Evolutionary conservation across 441 rosid species (phyloP), one percentile per base, ranked within the genome.

Genomic region (Capsella rubella): DNA sequence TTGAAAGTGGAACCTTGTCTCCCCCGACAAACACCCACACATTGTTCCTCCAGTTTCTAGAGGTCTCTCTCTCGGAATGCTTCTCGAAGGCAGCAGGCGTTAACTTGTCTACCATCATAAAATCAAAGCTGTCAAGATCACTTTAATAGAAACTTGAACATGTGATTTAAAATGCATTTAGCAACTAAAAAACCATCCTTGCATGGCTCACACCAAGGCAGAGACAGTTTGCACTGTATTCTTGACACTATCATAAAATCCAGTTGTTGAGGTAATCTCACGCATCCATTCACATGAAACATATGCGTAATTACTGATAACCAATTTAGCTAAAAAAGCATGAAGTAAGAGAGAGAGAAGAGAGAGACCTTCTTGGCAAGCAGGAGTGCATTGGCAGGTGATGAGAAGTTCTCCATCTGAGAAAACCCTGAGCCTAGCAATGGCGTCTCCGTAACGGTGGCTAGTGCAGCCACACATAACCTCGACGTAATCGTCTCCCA

Each of bases 401-500:
- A 95, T 87, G 62, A 82, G 93, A 72, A 95, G 97, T 43, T 90
- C 93, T 75, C 99, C 98, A 63, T 84, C 88, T 53, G 83, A 71
- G 83, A 87, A 89, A 91, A 95, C 97, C 94, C 88, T 95, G 90
- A 95, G 97, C 83, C 84, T 84, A 8, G 98, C 99, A 68, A 93
- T 97, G 71, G 98, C 99, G 82, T 95, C 99, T 67, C 99, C 98
- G 75, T 91, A 95, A 71, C 92, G 84, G 84, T 87, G 97, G 81
- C 97, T 95, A 28, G 99, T 95, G 88, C 99, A 93, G 21, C 98
- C 98, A 80, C 98, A 95, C 83, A 82, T 93, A 62, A 95, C 97
- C 83, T 95, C 99, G 49, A 95, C 83, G 79, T 80, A 90, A 68
- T 89, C 95, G 27, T 72, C 92, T 66, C 82, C 84, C 54, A 80